Evolutionary conservation across 1,139 yeast genomes (phyloP).

Genomic region (Geotrichum fermentans): DNA sequence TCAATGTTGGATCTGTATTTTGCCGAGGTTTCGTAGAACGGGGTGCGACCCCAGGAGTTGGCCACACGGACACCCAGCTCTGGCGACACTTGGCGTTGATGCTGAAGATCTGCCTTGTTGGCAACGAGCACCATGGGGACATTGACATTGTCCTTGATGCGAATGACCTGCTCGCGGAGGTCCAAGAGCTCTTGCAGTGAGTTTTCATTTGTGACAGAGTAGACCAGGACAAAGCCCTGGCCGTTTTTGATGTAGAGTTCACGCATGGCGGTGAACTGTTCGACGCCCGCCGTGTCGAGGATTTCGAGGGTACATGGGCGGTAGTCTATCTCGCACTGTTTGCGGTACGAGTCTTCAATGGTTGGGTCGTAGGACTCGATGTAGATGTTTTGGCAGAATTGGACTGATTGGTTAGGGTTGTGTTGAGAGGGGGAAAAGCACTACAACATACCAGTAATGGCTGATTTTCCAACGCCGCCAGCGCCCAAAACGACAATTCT

Average conservation of each 20-base stretch:
- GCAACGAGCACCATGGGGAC: conserved; percentile 45
- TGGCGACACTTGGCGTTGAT: conserved; percentile 52
- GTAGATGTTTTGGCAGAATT: conserved; percentile 43
- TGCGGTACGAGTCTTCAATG: conserved; percentile 59
- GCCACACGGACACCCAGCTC: conserved; percentile 56
- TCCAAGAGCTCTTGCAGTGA: conserved; percentile 77
- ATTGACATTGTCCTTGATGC: conserved; percentile 61
- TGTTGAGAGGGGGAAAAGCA: background rate
- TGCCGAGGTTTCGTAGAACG: conserved; percentile 79
- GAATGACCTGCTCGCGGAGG: conserved; percentile 79
- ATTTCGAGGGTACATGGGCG: conserved; percentile 41
- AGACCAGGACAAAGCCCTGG: conserved; percentile 53
- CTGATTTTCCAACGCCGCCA: conserved; percentile 97
- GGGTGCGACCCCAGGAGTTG: conserved; percentile 83
- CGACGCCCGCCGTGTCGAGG: conserved; percentile 47
- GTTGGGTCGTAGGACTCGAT: conserved; percentile 96
- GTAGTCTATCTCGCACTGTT: conserved; percentile 39
- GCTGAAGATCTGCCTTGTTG: conserved; percentile 59
- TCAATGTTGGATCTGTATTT: conserved; percentile 80
- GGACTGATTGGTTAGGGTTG: conserved; percentile 24
- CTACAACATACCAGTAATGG: conserved; percentile 55
- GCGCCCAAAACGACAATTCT: conserved; percentile 94
- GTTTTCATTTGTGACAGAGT: conserved; percentile 78
- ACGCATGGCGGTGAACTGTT: conserved; percentile 51
- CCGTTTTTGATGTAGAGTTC: conserved; percentile 55